Evolutionary conservation across 768 basidiomycete genomes (phyloP).

Genomic region (Kwoniella sp.): DNA sequence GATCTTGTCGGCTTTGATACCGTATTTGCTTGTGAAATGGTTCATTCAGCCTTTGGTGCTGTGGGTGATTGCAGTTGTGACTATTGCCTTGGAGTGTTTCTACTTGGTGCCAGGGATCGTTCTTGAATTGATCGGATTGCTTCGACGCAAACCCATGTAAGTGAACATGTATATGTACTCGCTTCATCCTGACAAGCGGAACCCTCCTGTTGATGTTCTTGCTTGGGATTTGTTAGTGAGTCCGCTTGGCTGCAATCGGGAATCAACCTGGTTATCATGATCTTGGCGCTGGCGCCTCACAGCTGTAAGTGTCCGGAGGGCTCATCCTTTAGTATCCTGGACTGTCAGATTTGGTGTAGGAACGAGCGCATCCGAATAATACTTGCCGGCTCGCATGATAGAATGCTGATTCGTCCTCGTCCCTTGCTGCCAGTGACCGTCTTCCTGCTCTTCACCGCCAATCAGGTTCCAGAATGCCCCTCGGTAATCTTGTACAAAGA

Average conservation of each 20-base stretch:
- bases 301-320: conserved; percentile 10
- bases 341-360: too few species aligned
- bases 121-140: conserved; percentile 14
- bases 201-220: not conserved
- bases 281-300: conserved; percentile 12
- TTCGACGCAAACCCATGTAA: conserved; percentile 18
- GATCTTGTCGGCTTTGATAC: conserved; percentile 12
- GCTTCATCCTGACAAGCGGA: too few species aligned
- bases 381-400: too few species aligned
- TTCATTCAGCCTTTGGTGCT: conserved; percentile 22
- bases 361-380: too few species aligned
- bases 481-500: conserved; percentile 15
- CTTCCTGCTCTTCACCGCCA: conserved; percentile 8
- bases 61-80: conserved; percentile 17
- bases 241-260: conserved; percentile 23
- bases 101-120: conserved; percentile 20
- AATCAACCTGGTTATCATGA: conserved; percentile 18
- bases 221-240: too few species aligned
- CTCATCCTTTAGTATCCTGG: too few species aligned
- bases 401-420: not conserved
- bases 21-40: conserved; percentile 18
- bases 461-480: conserved; percentile 17
- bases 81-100: conserved; percentile 11
- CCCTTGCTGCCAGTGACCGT: conserved; percentile 2
- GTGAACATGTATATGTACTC: too few species aligned